phyloP scores from a whole-genome alignment of 1,284 basidiomycete genomes.

The Inonotus obliquus region DNA sequence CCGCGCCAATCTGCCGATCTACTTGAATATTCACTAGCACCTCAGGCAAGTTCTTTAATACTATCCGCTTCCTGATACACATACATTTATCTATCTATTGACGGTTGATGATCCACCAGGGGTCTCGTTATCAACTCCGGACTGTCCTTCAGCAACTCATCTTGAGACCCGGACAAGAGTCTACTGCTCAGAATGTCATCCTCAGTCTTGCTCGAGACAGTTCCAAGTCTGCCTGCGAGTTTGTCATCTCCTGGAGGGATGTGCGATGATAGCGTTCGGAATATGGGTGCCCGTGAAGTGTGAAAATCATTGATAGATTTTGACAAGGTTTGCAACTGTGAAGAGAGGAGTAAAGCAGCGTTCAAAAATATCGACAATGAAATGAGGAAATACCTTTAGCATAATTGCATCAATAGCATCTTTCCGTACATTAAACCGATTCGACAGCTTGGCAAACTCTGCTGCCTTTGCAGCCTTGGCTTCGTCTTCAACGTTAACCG shows the following conservation, averaged over 20 bases:
- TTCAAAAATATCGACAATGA: not conserved
- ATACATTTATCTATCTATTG: not conserved
- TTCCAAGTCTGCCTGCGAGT: not conserved
- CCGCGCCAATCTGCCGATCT: not conserved
- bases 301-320: constrained; percentile 18
- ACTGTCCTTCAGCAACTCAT: constrained; percentile 14
- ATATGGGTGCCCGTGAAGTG: constrained; percentile 14
- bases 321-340: constrained; percentile 12
- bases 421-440: constrained; percentile 63
- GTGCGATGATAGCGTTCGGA: constrained; percentile 2
- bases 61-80: not conserved
- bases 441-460: constrained; percentile 60
- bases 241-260: not conserved
- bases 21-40: not conserved
- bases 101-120: not conserved
- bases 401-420: constrained; percentile 65
- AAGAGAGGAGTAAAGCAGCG: not conserved
- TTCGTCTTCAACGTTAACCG: constrained; percentile 29
- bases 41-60: no score
- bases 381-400: constrained; percentile 47
- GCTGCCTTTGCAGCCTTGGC: constrained; percentile 42
- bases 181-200: not conserved
- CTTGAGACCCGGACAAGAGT: constrained; percentile 1
- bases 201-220: not conserved
- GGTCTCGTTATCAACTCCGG: constrained; percentile 1